Percentiles rank a stretch among this genome's conserved stretches.
phyloP scores from a whole-genome alignment of 768 basidiomycete genomes.

The Hygrocybe coccinea region DNA sequence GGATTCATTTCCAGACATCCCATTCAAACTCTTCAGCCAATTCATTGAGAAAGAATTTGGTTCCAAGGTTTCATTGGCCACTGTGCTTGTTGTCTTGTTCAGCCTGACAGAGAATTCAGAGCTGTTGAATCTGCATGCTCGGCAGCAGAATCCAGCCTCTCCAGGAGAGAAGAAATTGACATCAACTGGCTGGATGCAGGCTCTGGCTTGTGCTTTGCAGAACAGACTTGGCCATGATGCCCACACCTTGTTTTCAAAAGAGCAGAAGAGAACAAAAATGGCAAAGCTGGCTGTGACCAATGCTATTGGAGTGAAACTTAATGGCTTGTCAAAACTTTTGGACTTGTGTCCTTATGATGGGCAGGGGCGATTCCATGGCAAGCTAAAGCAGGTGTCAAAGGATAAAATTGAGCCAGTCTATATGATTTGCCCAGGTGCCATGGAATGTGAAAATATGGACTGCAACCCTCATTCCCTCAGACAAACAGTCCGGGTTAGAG shows the following conservation, averaged over 20 bases:
- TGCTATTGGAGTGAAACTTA: background rate
- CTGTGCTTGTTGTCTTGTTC: conserved; percentile 1
- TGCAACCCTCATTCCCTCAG: too few species aligned
- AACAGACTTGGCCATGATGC: background rate
- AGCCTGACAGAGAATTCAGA: conserved; percentile 1
- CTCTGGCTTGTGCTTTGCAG: background rate
- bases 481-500: too few species aligned
- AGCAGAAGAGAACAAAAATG: background rate
- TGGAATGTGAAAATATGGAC: too few species aligned
- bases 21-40: background rate
- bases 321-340: background rate
- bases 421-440: too few species aligned
- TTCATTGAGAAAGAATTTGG: background rate
- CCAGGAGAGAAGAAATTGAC: background rate
- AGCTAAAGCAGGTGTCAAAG: too few species aligned
- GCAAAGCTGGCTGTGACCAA: background rate
- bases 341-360: background rate
- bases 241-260: background rate
- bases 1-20: conserved; percentile 3
- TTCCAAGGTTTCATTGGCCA: background rate
- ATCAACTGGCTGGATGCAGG: background rate
- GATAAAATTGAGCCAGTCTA: too few species aligned
- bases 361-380: too few species aligned
- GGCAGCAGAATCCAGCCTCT: background rate
- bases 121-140: conserved; percentile 2